Evolutionary conservation across 116 monocot species (phyloP).

Genomic region (Cymodocea nodosa): DNA sequence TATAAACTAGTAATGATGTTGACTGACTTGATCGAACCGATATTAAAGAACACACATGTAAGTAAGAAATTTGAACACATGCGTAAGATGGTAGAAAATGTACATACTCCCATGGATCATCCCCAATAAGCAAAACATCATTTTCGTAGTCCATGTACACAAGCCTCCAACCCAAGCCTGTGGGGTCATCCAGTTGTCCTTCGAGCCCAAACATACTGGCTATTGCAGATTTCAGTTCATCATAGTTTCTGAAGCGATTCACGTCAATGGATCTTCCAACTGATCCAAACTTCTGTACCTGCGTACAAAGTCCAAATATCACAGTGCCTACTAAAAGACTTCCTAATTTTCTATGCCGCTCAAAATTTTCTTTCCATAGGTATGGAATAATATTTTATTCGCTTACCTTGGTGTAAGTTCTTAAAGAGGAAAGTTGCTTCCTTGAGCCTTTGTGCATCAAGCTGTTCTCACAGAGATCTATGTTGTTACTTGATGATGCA

Average conservation of each 20-base stretch:
- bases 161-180: conserved; percentile 68
- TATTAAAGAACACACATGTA: no score
- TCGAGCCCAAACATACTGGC: conserved; percentile 92
- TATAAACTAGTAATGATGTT: no score
- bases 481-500: conserved; percentile 43
- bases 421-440: conserved; percentile 36
- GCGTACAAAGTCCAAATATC: background rate
- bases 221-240: conserved; percentile 58
- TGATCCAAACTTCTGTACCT: conserved; percentile 89
- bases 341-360: background rate
- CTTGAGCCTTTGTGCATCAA: conserved; percentile 22
- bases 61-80: background rate
- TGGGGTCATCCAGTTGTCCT: conserved; percentile 54
- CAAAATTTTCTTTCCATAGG: background rate
- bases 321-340: background rate
- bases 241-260: conserved; percentile 60
- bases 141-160: conserved; percentile 93
- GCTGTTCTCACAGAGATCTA: conserved; percentile 32
- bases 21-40: no score
- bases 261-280: conserved; percentile 95
- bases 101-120: conserved; percentile 98
- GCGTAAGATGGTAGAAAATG: background rate
- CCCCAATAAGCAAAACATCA: conserved; percentile 94
- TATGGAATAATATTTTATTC: background rate
- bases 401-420: conserved; percentile 87